phyloP scores from a whole-genome alignment of 2,329 filamentous ascomycete species.

The Juglanconis juglandina region DNA sequence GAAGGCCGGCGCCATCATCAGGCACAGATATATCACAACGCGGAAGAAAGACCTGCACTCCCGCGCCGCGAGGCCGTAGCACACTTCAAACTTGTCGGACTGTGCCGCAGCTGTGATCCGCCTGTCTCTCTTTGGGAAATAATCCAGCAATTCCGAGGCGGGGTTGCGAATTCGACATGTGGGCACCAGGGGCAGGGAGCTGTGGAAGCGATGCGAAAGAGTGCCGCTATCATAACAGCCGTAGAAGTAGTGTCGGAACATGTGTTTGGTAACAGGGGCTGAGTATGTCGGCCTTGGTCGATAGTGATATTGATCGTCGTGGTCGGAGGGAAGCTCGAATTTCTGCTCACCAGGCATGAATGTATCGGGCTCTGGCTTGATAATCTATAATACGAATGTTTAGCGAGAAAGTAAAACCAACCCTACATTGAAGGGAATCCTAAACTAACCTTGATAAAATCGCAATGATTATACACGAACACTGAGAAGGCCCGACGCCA shows the following conservation, averaged over 20 bases:
- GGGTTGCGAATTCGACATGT: conserved; percentile 1
- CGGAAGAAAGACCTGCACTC: background rate
- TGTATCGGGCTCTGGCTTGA: background rate
- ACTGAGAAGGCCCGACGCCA: background rate
- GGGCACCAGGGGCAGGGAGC: background rate
- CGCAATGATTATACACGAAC: background rate
- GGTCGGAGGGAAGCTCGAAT: background rate
- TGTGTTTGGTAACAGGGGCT: background rate
- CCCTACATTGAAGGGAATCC: background rate
- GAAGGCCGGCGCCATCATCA: background rate
- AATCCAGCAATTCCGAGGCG: background rate
- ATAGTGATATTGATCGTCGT: background rate
- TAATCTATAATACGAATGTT: background rate
- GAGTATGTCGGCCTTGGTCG: background rate
- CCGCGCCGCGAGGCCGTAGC: background rate
- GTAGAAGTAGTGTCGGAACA: conserved; percentile 1
- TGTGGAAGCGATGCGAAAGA: background rate
- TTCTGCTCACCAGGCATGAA: background rate
- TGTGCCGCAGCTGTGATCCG: background rate
- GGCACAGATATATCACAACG: background rate
- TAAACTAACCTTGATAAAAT: background rate
- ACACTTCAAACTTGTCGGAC: background rate
- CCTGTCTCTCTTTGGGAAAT: background rate
- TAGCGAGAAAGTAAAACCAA: background rate
- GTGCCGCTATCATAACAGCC: background rate